Conservation (phyloP, 176 grass and related monocot genomes). For the Eremochloa ophiuroides region DNA sequence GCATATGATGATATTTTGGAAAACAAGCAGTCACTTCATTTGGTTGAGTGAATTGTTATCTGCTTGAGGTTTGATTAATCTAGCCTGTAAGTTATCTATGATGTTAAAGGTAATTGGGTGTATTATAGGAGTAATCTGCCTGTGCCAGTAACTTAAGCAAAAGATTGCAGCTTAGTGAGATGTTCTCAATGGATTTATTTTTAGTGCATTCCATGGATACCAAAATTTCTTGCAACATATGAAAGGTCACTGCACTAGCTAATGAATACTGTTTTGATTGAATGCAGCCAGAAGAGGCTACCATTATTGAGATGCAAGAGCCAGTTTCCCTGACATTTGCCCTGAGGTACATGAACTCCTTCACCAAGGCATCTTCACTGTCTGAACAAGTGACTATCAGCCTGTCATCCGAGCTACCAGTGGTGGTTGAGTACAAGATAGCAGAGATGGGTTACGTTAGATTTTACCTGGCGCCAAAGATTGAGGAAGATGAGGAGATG, state of each 20-base stretch:
- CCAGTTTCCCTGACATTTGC: constrained; percentile 88
- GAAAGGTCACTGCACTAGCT: neutral
- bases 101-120: neutral
- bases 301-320: constrained; percentile 87
- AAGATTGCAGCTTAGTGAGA: neutral
- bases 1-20: neutral
- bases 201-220: no score
- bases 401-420: constrained; percentile 78
- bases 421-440: constrained; percentile 93
- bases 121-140: neutral
- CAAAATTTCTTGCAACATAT: no score
- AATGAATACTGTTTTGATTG: neutral
- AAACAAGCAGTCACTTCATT: neutral
- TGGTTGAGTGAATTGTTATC: neutral
- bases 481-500: constrained; percentile 93
- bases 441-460: constrained; percentile 89
- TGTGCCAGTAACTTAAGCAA: neutral
- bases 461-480: constrained; percentile 86
- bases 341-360: constrained; percentile 93
- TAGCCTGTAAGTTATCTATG: neutral
- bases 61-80: neutral
- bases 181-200: neutral
- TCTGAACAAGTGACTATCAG: constrained; percentile 74
- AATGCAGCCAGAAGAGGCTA: constrained; percentile 71
- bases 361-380: constrained; percentile 82